These are phyloP conservation scores for Tolypocladium tundrense DNA, from an alignment of 2,329 filamentous ascomycete genomes.

Conservation along the genomic window DNA sequence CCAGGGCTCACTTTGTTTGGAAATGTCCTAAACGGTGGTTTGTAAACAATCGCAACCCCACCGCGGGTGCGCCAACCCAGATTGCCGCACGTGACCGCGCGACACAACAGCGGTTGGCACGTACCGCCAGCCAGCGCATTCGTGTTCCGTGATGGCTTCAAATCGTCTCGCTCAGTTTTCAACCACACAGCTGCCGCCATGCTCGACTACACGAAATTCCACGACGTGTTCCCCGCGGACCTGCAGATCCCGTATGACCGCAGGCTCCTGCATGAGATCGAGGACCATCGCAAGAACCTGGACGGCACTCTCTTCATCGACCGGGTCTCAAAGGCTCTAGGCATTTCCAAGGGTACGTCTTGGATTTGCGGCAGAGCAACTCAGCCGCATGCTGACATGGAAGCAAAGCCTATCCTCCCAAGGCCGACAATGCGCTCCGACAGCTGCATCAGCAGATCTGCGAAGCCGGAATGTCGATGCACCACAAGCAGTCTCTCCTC, in stretches of 20 bases:
- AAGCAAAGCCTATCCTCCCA: slow-evolving; percentile 61
- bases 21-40: slow-evolving; percentile 20
- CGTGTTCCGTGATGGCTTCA: background rate
- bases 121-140: background rate
- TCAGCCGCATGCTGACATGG: background rate
- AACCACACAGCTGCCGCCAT: slow-evolving; percentile 25
- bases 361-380: background rate
- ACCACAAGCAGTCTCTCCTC: slow-evolving; percentile 73
- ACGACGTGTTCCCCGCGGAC: slow-evolving; percentile 55
- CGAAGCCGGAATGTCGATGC: slow-evolving; percentile 50
- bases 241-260: slow-evolving; percentile 53
- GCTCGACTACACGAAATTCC: slow-evolving; percentile 57
- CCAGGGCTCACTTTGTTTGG: slow-evolving; percentile 2
- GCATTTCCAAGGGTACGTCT: slow-evolving; percentile 54
- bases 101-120: background rate
- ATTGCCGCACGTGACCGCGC: slow-evolving; percentile 10
- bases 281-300: slow-evolving; percentile 54
- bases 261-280: slow-evolving; percentile 50
- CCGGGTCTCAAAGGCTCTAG: slow-evolving; percentile 59
- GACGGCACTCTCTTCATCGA: slow-evolving; percentile 71
- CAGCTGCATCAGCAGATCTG: slow-evolving; percentile 62
- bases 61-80: background rate
- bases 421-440: slow-evolving; percentile 55
- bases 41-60: slow-evolving; percentile 27
- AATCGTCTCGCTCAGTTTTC: background rate